These are phyloP conservation scores for Sporisorium graminicola DNA, from an alignment of 1,284 basidiomycete species.

Conservation along the genomic window DNA sequence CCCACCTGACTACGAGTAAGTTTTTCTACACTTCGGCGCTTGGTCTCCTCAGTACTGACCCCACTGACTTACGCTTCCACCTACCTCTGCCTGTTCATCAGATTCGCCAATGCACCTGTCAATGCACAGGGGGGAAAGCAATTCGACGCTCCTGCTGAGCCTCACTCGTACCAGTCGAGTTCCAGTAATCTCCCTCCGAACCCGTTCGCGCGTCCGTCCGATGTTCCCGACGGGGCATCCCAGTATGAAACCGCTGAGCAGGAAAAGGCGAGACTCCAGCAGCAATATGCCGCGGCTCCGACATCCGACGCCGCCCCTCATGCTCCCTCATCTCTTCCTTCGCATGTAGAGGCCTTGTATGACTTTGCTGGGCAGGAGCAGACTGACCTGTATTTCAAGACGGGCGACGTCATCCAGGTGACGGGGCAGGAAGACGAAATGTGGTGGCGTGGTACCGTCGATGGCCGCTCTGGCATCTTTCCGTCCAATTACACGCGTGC, in stretches of 20 bases:
- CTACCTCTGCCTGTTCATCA: too few relatives aligned
- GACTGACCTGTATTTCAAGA: conserved; percentile 34
- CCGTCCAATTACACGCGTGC: conserved; percentile 31
- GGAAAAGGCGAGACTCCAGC: conserved; percentile 45
- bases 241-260: conserved; percentile 38
- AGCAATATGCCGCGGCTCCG: conserved; percentile 20
- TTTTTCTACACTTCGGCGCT: too few relatives aligned
- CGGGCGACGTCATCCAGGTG: conserved; percentile 43
- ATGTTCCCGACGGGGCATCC: conserved; percentile 1
- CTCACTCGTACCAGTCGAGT: not conserved
- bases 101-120: conserved; percentile 37
- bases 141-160: conserved; percentile 12
- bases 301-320: not conserved
- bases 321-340: conserved; percentile 11
- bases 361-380: conserved; percentile 38
- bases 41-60: too few relatives aligned
- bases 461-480: conserved; percentile 41
- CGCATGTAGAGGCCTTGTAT: conserved; percentile 33
- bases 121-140: conserved; percentile 40
- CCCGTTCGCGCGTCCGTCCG: conserved; percentile 29
- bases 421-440: conserved; percentile 43
- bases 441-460: conserved; percentile 43
- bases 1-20: conserved; percentile 46
- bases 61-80: too few relatives aligned
- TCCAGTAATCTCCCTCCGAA: conserved; percentile 15